Percentiles rank a stretch among this genome's conserved stretches.
Evolutionary conservation across 78 protist species (phyloP).

Genomic region (Thecamonas trahens): DNA sequence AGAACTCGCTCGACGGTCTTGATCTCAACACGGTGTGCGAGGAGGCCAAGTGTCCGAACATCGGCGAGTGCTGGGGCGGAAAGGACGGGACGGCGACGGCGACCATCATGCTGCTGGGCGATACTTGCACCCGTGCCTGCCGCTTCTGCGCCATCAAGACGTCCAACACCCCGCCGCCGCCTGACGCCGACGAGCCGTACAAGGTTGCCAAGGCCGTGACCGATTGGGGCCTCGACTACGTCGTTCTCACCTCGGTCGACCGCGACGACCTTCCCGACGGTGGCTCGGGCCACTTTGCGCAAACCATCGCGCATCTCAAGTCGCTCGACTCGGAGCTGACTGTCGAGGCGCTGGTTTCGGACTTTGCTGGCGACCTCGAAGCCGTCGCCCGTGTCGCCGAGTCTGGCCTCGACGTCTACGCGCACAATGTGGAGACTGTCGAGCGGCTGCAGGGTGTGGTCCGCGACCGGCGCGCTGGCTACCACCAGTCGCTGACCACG

Average conservation of each 20-base stretch:
- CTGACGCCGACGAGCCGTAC: constrained; percentile 76
- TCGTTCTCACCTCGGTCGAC: constrained; percentile 85
- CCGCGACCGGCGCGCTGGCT: constrained; percentile 79
- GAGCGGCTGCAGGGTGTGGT: constrained; percentile 26
- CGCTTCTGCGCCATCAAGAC: constrained; percentile 87
- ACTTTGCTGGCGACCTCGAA: constrained; percentile 52
- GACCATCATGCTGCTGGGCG: constrained; percentile 90
- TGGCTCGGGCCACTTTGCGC: constrained; percentile 69
- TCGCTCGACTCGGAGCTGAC: constrained; percentile 13
- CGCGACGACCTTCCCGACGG: constrained; percentile 81
- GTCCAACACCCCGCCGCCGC: constrained; percentile 62
- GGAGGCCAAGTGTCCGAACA: constrained; percentile 76
- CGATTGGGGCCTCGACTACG: constrained; percentile 79
- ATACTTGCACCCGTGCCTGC: constrained; percentile 88
- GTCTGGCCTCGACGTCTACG: constrained; percentile 78
- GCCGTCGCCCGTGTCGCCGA: constrained; percentile 45
- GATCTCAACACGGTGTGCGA: constrained; percentile 49
- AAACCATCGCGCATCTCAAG: constrained; percentile 56
- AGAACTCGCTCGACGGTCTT: not conserved
- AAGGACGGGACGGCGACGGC: constrained; percentile 72
- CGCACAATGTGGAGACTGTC: constrained; percentile 77
- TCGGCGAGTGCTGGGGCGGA: constrained; percentile 91
- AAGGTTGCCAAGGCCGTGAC: constrained; percentile 56
- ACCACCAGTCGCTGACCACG: constrained; percentile 73
- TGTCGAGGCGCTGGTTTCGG: constrained; percentile 70